Evolutionary conservation across 495 filamentous ascomycete species (phyloP).

Genomic region (Cairneyella variabilis): DNA sequence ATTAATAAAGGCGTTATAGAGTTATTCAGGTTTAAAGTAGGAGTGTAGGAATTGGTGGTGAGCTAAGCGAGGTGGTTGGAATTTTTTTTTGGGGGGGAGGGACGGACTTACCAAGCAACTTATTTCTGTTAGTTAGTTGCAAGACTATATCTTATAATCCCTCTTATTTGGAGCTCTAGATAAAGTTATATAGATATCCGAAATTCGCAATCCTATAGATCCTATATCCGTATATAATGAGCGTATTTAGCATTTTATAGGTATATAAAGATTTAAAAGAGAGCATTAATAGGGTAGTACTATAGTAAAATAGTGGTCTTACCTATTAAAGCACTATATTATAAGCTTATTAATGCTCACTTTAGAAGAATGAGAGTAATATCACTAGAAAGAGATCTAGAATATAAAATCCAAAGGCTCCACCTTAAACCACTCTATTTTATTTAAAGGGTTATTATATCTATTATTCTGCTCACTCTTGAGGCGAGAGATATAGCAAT

Average conservation of each 20-base stretch:
- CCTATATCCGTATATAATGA: conserved; percentile 10
- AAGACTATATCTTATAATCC: background rate
- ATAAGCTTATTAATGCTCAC: background rate
- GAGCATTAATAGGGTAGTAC: background rate
- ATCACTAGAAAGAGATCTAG: background rate
- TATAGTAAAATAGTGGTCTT: conserved; percentile 4
- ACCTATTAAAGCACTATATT: background rate
- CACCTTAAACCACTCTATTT: background rate
- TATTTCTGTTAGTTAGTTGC: background rate
- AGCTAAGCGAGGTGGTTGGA: too few relatives aligned
- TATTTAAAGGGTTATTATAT: background rate
- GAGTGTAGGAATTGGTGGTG: too few relatives aligned
- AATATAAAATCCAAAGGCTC: background rate
- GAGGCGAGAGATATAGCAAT: background rate
- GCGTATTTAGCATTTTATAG: too few relatives aligned
- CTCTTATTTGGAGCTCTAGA: conserved; percentile 2
- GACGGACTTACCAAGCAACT: too few relatives aligned
- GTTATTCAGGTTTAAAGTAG: too few relatives aligned
- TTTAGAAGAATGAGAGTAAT: background rate
- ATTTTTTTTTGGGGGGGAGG: too few relatives aligned
- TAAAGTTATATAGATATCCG: conserved; percentile 5
- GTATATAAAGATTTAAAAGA: conserved; percentile 11
- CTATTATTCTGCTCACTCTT: background rate
- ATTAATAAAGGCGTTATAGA: too few relatives aligned
- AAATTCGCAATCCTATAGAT: conserved; percentile 2